Evolutionary conservation across 768 basidiomycete genomes (phyloP), one percentile per base, ranked within the genome.

Genomic region (Psilocybe azurescens): DNA sequence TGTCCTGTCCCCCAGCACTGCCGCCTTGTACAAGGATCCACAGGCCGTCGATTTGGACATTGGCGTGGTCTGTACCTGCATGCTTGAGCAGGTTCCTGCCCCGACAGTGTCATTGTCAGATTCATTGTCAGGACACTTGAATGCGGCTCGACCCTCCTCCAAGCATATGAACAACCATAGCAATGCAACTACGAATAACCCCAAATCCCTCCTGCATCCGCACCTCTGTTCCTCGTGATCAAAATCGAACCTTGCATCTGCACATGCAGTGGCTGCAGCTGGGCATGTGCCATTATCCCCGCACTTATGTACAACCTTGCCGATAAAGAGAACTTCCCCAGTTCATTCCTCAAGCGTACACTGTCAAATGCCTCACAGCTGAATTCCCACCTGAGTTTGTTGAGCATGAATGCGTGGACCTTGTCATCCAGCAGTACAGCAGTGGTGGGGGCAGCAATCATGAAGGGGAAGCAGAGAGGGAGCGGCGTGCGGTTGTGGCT

Each of bases 251-350:
- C 63, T 68, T 59, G 62, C 70, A 18, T 51, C 70, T 18, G 57
- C 70, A 28, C 16, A n/a, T 7, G 47, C 68, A 14, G 62, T 66
- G n/a, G 52, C 67, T 10, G 58, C 68, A 0, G 66, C 72, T 20
- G 57, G 73, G 30, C 73, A 76, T 9, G 59, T 72, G 24, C 67
- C 74, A 1, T 69, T 67, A 33, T 67, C 62, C 24, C 66, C 72
- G 64, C 82, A 3, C 78, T 86, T 3, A 76, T 82, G 60, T 94
- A 93, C 67, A 87, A 93, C 71, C 67, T 89, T 9, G 79, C 80
- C 0, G 91, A 94, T 69, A 92, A 93, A 70, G 92, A 93, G 72
- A 94, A 93, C 72, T 80, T 94, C 0, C 93, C 93, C 0, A 92
- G 90, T 70, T 93, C 93, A 5, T 94, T 94, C 75, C n/a, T n/a